Percentiles rank a stretch among this genome's conserved stretches.
Conservation (phyloP, 306 rosid genomes). For the Quercus ilex region DNA sequence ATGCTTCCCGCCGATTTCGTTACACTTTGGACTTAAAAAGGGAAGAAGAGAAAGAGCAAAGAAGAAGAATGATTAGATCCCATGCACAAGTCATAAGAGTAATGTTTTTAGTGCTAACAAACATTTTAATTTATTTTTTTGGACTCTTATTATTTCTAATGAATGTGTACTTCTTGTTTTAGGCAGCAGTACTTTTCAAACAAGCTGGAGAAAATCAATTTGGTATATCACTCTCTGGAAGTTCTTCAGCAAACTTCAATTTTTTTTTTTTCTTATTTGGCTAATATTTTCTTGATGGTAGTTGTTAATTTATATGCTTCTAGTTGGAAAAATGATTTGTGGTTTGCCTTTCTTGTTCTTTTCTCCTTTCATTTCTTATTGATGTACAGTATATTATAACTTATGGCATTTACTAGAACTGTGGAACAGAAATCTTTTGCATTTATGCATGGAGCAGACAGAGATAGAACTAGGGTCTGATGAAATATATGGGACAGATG, state of each 20-base stretch:
- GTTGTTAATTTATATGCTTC: conserved; percentile 1
- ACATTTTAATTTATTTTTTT: conserved; percentile 2
- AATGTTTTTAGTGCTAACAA: conserved; percentile 29
- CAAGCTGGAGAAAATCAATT: conserved; percentile 81
- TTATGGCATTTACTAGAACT: neutral
- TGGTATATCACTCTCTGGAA: conserved; percentile 47
- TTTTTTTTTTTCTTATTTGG: neutral
- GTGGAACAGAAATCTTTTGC: neutral
- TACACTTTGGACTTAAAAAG: conserved; percentile 80
- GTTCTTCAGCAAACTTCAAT: neutral
- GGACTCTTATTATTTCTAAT: conserved; percentile 26
- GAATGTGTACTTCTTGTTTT: conserved; percentile 24
- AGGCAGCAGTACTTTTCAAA: conserved; percentile 94
- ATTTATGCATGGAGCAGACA: neutral
- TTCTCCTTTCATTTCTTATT: neutral
- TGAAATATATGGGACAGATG: neutral
- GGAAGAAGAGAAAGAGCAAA: conserved; percentile 65
- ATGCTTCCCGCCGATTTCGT: conserved; percentile 87
- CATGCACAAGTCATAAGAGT: conserved; percentile 97
- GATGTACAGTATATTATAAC: neutral
- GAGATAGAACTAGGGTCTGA: neutral
- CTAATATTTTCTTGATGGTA: conserved; percentile 3
- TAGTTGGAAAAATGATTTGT: neutral
- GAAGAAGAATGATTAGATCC: conserved; percentile 79
- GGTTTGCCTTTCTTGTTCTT: neutral